A percentile compares a stretch with the other conserved stretches of the same genome.
These are phyloP conservation scores for Zasmidium citrigriseum DNA, from an alignment of 2,329 filamentous ascomycete genomes.

Conservation along the genomic window DNA sequence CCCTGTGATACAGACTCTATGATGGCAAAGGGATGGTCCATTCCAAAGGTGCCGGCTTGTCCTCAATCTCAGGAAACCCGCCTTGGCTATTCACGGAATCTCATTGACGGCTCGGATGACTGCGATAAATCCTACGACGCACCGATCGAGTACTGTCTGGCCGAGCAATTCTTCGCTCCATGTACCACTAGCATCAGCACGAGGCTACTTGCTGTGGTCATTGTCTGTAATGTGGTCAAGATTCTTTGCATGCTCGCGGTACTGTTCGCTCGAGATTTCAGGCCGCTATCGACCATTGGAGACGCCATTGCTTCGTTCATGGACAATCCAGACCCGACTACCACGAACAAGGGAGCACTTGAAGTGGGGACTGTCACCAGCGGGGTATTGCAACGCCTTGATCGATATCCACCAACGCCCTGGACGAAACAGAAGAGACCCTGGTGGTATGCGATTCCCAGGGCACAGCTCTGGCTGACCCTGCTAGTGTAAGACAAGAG, in stretches of 20 bases:
- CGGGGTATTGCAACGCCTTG: neutral
- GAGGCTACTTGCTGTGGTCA: neutral
- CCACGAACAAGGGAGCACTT: neutral
- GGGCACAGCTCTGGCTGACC: neutral
- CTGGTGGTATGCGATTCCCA: neutral
- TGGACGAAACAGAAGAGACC: neutral
- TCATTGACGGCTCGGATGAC: neutral
- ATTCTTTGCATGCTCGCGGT: slow-evolving; percentile 6
- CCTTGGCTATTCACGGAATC: neutral
- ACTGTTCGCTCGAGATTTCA: neutral
- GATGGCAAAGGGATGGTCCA: neutral
- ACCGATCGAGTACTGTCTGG: neutral
- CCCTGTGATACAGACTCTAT: neutral
- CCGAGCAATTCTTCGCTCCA: neutral
- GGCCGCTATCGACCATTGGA: slow-evolving; percentile 10
- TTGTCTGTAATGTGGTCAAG: slow-evolving; percentile 5
- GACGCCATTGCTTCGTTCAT: slow-evolving; percentile 14
- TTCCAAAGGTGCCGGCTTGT: neutral
- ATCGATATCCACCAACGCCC: neutral
- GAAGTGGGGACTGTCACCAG: neutral
- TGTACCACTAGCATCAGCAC: neutral
- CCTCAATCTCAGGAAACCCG: neutral
- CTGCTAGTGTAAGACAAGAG: neutral
- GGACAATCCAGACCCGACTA: neutral
- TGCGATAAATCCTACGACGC: neutral